Evolutionary conservation across 768 basidiomycete genomes (phyloP), one percentile per base, ranked within the genome.

Genomic region (Hericium coralloides): DNA sequence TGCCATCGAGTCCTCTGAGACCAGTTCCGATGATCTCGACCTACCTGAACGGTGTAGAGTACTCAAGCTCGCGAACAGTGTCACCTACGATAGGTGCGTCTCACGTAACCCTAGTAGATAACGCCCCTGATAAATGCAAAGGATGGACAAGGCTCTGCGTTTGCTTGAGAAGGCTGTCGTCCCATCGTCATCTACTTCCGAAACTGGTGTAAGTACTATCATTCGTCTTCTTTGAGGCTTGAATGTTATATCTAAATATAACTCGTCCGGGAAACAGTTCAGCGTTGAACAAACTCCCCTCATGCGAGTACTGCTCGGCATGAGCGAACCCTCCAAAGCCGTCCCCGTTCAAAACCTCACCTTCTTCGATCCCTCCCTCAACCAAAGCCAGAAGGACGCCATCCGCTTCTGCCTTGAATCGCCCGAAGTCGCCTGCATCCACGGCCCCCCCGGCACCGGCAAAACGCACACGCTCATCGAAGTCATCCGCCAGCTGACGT

Each of bases 371-470:
- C 69, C 76, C 0, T 78, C 74, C 0, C 74, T 98, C 55, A 98
- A 99, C 67, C 71, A 76, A 1, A 91, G 89, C 63, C 97, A 99
- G 67, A 84, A 85, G 67, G 76, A 80, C 12, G 95, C 95, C 0
- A 82, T 98, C 36, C 75, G 71, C 53, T 94, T 97, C 65, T 86
- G 87, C n/a, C 69, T 99, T 5, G 82, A 82, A 59, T 82, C 89
- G 0, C 77, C 80, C 4, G 87, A 95, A 67, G 80, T 98, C 0
- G 92, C 91, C 1, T 92, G 92, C 63, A 93, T 99, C 23, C 95
- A 98, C 65, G 97, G 97, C 0, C 97, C 97, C n/a, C 97, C 97
- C 59, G 95, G 95, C 81, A 95, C 94, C 2, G 95, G 95, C 7
- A 98, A 98, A 75, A 99, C 95, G 0, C 90, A 93, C 62, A 97